Percentiles rank a stretch among this genome's conserved stretches.
These are phyloP conservation scores for Cylindrotheca closterium DNA, from an alignment of 108 stramenopile species.

Conservation along the genomic window DNA sequence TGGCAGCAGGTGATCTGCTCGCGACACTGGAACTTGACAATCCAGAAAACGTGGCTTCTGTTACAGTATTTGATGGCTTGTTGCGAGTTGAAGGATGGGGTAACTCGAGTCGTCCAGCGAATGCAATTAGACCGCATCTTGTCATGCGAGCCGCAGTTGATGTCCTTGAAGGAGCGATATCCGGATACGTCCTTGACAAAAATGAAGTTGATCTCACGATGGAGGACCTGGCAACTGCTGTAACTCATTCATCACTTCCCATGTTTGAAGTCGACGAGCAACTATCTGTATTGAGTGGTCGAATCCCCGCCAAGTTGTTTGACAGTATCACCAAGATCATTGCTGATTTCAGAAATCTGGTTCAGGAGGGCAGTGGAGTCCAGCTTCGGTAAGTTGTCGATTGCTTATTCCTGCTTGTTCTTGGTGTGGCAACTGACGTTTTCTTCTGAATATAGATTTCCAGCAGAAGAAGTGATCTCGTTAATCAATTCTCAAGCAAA, in stretches of 20 bases:
- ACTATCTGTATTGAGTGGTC: slow-evolving; percentile 89
- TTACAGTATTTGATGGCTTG: slow-evolving; percentile 72
- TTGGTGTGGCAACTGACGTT: no score
- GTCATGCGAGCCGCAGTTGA: slow-evolving; percentile 72
- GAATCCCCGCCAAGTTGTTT: slow-evolving; percentile 79
- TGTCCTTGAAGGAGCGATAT: slow-evolving; percentile 76
- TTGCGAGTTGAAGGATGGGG: slow-evolving; percentile 74
- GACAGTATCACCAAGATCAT: slow-evolving; percentile 58
- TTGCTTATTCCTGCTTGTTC: not conserved
- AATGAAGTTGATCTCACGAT: slow-evolving; percentile 56
- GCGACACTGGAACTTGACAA: slow-evolving; percentile 93
- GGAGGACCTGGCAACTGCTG: slow-evolving; percentile 65
- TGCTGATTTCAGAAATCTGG: slow-evolving; percentile 43
- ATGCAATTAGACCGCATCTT: slow-evolving; percentile 68
- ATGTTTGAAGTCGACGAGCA: slow-evolving; percentile 92
- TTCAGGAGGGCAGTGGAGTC: slow-evolving; percentile 21
- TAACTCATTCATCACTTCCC: slow-evolving; percentile 78
- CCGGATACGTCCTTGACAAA: slow-evolving; percentile 74
- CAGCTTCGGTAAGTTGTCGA: slow-evolving; percentile 32
- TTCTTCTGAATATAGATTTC: slow-evolving; percentile 67
- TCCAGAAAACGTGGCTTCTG: slow-evolving; percentile 86
- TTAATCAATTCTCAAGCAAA: slow-evolving; percentile 45
- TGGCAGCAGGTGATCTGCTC: slow-evolving; percentile 91
- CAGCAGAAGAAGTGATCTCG: slow-evolving; percentile 63
- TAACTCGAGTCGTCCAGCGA: slow-evolving; percentile 15